Conservation (phyloP, 2,329 filamentous ascomycete species). For the Lachnellula suecica region DNA sequence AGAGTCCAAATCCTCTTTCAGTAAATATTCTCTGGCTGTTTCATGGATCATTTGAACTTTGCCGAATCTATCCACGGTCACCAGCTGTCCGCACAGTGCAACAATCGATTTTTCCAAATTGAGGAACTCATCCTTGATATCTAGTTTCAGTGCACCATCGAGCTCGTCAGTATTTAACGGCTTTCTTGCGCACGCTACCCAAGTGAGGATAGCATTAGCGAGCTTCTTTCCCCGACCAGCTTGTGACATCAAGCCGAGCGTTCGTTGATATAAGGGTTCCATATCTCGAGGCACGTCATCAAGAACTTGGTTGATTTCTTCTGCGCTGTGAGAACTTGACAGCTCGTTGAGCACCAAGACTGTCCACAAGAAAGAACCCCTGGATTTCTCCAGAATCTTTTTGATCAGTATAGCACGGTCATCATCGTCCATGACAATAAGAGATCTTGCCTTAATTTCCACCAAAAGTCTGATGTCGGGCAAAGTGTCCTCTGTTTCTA, state of each 20-base stretch:
- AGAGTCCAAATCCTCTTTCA: constrained; percentile 7
- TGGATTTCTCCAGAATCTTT: constrained; percentile 36
- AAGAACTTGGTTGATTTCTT: constrained; percentile 33
- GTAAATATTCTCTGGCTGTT: constrained; percentile 30
- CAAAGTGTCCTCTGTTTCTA: constrained; percentile 23
- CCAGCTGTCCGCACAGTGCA: constrained; percentile 33
- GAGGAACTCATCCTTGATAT: constrained; percentile 26
- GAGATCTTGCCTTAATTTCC: constrained; percentile 17
- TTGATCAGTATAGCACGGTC: constrained; percentile 25
- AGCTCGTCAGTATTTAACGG: constrained; percentile 29
- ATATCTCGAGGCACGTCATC: constrained; percentile 36
- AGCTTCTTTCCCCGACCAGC: constrained; percentile 27
- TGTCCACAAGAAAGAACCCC: constrained; percentile 37
- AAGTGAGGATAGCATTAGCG: constrained; percentile 29
- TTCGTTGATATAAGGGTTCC: constrained; percentile 32
- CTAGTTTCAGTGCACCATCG: constrained; percentile 28
- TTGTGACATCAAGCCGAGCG: constrained; percentile 9
- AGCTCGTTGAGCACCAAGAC: constrained; percentile 35
- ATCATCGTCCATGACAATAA: constrained; percentile 17
- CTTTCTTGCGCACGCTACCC: constrained; percentile 27
- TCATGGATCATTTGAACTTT: constrained; percentile 35
- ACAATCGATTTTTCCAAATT: constrained; percentile 24
- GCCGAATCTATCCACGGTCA: constrained; percentile 22
- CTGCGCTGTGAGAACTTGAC: constrained; percentile 26
- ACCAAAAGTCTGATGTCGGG: constrained; percentile 22